Evolutionary conservation across 2,329 filamentous ascomycete genomes (phyloP).

Genomic region (Aschersonia sp.): DNA sequence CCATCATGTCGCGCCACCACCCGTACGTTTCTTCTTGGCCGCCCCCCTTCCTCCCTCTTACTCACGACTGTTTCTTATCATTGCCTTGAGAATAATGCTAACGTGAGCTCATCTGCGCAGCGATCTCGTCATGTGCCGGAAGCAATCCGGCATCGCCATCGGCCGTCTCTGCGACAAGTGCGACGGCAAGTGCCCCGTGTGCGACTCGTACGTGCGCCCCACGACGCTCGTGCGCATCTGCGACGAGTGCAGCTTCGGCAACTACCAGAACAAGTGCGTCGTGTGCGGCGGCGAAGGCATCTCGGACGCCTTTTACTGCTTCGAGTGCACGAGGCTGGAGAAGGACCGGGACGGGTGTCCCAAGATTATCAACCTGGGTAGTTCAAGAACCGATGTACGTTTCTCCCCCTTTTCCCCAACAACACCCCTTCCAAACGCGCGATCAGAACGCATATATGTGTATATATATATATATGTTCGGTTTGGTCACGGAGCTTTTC

Average conservation of each 20-base stretch:
- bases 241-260: constrained; percentile 98
- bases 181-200: constrained; percentile 98
- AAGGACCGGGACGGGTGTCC: constrained; percentile 96
- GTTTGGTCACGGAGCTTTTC: no score
- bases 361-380: constrained; percentile 97
- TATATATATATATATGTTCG: no score
- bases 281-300: constrained; percentile 98
- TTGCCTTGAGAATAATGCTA: constrained; percentile 8
- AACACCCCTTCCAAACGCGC: no score
- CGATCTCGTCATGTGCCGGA: constrained; percentile 99
- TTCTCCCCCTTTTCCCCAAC: not conserved
- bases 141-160: constrained; percentile 94
- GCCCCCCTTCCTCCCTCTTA: not conserved
- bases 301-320: constrained; percentile 97
- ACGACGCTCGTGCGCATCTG: constrained; percentile 96
- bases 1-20: constrained; percentile 77
- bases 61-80: not conserved
- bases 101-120: constrained; percentile 24
- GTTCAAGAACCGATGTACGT: constrained; percentile 80
- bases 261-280: constrained; percentile 99
- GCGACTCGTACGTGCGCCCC: constrained; percentile 95
- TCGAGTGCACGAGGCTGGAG: constrained; percentile 91
- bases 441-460: not conserved
- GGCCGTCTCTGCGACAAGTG: constrained; percentile 99
- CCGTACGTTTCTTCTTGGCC: constrained; percentile 42